Evolutionary conservation across 2,329 filamentous ascomycete genomes (phyloP), one percentile per base, ranked within the genome.

Genomic region (Hymenoscyphus infarciens): DNA sequence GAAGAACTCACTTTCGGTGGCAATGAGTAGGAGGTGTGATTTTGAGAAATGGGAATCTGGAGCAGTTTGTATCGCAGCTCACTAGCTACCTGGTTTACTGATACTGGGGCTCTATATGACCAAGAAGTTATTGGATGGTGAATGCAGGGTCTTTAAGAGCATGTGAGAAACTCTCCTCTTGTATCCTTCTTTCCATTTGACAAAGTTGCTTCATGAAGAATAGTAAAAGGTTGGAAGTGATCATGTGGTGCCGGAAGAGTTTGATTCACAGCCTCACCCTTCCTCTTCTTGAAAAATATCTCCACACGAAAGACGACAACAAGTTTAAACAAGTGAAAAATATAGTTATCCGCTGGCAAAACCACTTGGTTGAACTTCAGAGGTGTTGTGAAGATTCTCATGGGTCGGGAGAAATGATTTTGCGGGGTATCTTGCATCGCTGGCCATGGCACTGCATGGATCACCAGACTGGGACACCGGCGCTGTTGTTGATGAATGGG

Each of bases 381-480:
- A 49, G 19, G 45, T 52, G 45, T 52, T 52, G 45, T 52, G 19
- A 25, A 22, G 16, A 22, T 5, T 25, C 10, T 3, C 11, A 4
- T 4, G 22, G 6, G 3, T 13, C 6, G 42, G 42, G 42, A n/a
- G 11, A 49, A 49, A 49, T 11, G n/a, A 15, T 25, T 52, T 52
- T 52, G 45, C 45, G 45, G 45, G 45, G 45, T 52, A 52, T 19
- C 45, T 52, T 52, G 42, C 42, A 49, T 22, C 39, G 16, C 15
- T 6, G 7, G n/a, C n/a, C 42, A 49, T 49, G 35, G 35, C 35
- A 38, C 13, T 38, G 19, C 42, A 49, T 25, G 45, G 45, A 52
- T 52, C 45, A 52, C 25, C 45, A 2, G 45, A 52, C 45, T 52
- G 45, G 45, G 45, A 25, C 45, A 52, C 45, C 42, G n/a, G 22